Base-by-base conservation (phyloP, 1,139 yeast genomes). In the Kurtzmaniella natalensis region DNA sequence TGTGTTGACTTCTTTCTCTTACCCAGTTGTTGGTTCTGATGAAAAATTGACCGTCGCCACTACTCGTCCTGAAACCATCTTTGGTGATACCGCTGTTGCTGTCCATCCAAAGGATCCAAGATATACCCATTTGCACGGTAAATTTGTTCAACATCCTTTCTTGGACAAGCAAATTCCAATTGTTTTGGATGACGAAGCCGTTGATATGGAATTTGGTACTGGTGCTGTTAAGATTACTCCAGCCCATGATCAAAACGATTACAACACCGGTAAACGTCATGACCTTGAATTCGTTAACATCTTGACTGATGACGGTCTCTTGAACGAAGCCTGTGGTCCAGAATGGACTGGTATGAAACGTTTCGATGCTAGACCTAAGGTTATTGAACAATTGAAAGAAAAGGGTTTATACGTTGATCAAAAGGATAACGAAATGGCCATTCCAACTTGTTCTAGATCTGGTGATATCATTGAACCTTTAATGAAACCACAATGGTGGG, bases 401-500 rank as follows among this genome's bases (percentile, higher is more conserved):
- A 74, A 70, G 61, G 94, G 85, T 18, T 75, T 89, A 44, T 83
- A 64, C 48, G 74, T 85, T 45, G 96, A 78, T 38, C 95, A 88
- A 64, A 72, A 81, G 57, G 96, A 88, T 60, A 89, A 92, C 56
- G 95, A 94, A 61, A 92, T 92, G 98, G 72, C 89, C 21, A 79
- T 92, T 44, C 98, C 98, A 47, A 63, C 76, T 34, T 92, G 98
- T 65, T 85, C 94, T 30, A 84, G 96, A 75, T 87, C 96, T 18
- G 96, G 96, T 46, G 98, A 92, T 64, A 71, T 92, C 46, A 89
- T 92, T 54, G 98, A 92, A 69, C 98, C 98, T 37, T 70, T 87
- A 53, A 73, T 92, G 66, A 92, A 92, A 67, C 98, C 98, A 42
- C 98, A 92, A 70, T 92, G 98, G 98, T 92, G 97, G 96, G 97